Base-by-base conservation (phyloP, 495 filamentous ascomycete genomes). In the Penicillium dipodomyicola region DNA sequence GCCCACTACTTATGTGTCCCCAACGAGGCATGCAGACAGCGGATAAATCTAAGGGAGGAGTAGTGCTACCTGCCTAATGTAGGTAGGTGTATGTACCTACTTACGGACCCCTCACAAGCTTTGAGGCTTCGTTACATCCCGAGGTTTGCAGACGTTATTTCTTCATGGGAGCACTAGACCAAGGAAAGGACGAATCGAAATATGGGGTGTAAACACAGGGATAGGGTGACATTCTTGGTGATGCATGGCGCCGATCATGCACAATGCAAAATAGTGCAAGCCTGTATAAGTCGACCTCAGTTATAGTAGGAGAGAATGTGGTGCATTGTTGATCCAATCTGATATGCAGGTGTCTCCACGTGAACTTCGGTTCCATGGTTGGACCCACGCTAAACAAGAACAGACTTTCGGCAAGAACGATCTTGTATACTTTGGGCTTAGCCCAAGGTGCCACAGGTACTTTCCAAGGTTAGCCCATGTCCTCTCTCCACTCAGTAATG, bases 261-360 rank as follows among this genome's bases (percentile, higher is more conserved):
- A 14, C 27, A 33, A 32, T 19, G n/a, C 4, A 8, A 11, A 14
- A 11, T 19, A 8, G 22, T 22, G 27, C 27, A 48, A n/a, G 22
- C 8, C 43, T 2, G n/a, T n/a, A 29, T n/a, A 47, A 47, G 45
- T 20, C 17, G 27, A 49, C 7, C 0, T 15, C 5, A 3, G 23
- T 29, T 29, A 29, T 5, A 30, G n/a, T 35, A 5, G 11, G 22
- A 40, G 32, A 33, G 39, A 20, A 14, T 14, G 30, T 23, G 29
- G 5, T 27, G 25, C 25, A 29, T 29, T 29, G 27, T 8, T 29
- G 11, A 33, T 46, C 35, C 54, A 57, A 57, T 58, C 40, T 52
- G 43, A 54, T 54, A 45, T 40, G 4, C 22, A 9, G 30, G 32
- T 17, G 12, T 32, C 42, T 46, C 52, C 52, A 54, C 52, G 52